Conservation (phyloP, 75 land plant genomes). For the Cupressus sempervirens region DNA sequence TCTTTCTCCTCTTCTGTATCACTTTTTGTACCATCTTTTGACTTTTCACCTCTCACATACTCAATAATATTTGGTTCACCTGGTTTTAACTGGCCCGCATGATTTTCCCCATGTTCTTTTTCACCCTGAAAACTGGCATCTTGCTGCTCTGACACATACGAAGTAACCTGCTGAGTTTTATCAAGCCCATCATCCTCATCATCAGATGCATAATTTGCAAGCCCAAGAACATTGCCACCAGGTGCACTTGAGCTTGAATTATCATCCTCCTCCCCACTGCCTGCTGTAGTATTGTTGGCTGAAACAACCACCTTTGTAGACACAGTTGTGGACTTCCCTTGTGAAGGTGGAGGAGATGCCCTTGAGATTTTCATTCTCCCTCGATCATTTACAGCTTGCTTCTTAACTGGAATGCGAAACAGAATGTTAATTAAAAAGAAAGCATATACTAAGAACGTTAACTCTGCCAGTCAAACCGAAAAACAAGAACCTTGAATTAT, state of each 20-base stretch:
- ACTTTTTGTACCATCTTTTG: conserved; percentile 1
- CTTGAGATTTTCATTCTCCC: conserved; percentile 13
- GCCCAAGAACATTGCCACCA: conserved; percentile 72
- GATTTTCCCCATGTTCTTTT: conserved; percentile 4
- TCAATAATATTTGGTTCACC: conserved; percentile 4
- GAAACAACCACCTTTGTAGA: conserved; percentile 58
- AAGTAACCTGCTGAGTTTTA: neutral
- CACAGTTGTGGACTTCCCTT: conserved; percentile 28
- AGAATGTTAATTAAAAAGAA: neutral
- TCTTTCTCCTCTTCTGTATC: neutral
- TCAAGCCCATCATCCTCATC: conserved; percentile 48
- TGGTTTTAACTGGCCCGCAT: conserved; percentile 1
- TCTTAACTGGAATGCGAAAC: conserved; percentile 7
- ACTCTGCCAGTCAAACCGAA: neutral
- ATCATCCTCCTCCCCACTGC: conserved; percentile 25
- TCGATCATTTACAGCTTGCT: conserved; percentile 8
- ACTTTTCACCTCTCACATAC: conserved; percentile 13
- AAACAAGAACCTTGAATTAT: conserved; percentile 43
- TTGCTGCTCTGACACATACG: conserved; percentile 9
- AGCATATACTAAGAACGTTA: neutral
- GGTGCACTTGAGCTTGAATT: conserved; percentile 46
- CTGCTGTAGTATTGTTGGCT: conserved; percentile 23
- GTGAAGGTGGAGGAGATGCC: conserved; percentile 24
- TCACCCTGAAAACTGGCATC: conserved; percentile 9
- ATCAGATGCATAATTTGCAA: conserved; percentile 87